Conservation (phyloP, 106 monocot genomes). For the Dendrobium chrysotoxum region DNA sequence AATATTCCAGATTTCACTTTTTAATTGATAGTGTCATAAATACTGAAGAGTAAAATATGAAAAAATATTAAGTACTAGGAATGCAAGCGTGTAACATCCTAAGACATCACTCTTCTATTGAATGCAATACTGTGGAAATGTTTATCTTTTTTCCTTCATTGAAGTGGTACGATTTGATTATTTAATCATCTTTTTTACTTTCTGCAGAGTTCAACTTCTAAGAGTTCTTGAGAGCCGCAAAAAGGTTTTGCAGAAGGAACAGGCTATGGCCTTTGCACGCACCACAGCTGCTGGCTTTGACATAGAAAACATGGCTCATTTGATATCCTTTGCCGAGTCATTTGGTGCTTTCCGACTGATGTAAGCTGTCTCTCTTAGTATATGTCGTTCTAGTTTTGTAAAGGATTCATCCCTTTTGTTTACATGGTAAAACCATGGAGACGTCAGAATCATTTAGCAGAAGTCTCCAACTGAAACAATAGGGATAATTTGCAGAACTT, state of each 20-base stretch:
- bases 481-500: background rate
- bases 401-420: background rate
- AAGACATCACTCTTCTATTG: background rate
- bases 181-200: background rate
- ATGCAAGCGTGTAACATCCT: background rate
- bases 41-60: background rate
- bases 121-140: background rate
- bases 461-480: background rate
- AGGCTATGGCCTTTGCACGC: conserved; percentile 96
- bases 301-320: conserved; percentile 53
- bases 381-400: background rate
- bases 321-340: conserved; percentile 74
- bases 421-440: background rate
- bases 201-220: conserved; percentile 65
- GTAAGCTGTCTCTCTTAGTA: conserved; percentile 37
- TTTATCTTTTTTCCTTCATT: background rate
- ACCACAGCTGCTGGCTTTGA: conserved; percentile 84
- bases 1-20: background rate
- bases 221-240: conserved; percentile 73
- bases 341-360: conserved; percentile 75
- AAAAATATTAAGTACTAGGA: background rate
- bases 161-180: background rate
- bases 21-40: background rate
- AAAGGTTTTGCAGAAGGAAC: conserved; percentile 70
- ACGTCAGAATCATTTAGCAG: background rate